Evolutionary conservation across 305 asterid genomes (phyloP), one percentile per base, ranked within the genome.

Genomic region (Plantago coronopus): DNA sequence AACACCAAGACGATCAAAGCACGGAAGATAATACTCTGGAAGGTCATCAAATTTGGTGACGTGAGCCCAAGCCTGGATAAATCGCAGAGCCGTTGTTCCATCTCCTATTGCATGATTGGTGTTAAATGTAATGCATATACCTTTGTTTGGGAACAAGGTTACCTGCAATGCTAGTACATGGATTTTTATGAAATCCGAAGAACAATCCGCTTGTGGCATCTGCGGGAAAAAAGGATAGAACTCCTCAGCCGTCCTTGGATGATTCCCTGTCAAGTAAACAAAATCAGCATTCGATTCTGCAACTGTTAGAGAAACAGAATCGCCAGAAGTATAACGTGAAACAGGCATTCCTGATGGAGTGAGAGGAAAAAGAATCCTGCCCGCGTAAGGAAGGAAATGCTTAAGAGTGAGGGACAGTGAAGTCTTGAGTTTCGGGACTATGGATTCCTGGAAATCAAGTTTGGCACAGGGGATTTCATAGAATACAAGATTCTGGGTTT

Each of bases 281-380:
- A 66, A 76, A 48, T 69, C 71, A 13, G 70, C 37, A 4, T 17
- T 25, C 1, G 73, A 70, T 18, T 71, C 59, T 0, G 67, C 69
- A 27, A 81, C 31, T 7, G 66, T 57, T 7, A 81, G 62, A 8
- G 78, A 53, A 40, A 75, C 42, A 0, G 67, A 65, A 58, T 81
- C 79, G 0, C 75, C 78, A 2, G 25, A 12, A 0, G 11, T 10
- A 14, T 68, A 68, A 0, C 12, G 57, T 0, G 46, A 73, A 38
- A 54, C 10, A 9, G 73, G 74, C 67, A 15, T 20, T 0, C 23
- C 60, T 0, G 50, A 11, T 16, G 62, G 5, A 6, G 18, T 10
- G 45, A 44, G 56, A 8, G 77, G 73, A 18, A 59, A 19, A 1
- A 46, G 25, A 14, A 72, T 53, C 12, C 66, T 68, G 8, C 64